phyloP scores from a whole-genome alignment of 768 basidiomycete species.

The Boletus insuetus region DNA sequence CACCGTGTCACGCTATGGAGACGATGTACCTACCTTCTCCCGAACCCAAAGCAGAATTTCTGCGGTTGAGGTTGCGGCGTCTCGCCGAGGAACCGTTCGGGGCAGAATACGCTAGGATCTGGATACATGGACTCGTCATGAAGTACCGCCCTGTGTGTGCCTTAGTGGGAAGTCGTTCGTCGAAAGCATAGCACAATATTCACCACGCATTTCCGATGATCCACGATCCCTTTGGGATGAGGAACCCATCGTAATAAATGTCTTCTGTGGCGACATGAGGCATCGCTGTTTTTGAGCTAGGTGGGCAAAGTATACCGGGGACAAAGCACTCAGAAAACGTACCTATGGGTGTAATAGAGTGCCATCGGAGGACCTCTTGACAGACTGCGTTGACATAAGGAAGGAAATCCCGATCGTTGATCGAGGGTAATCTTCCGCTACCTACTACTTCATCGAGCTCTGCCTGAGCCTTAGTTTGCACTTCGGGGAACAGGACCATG shows the following conservation, averaged over 20 bases:
- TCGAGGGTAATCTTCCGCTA: constrained; percentile 16
- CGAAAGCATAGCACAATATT: constrained; percentile 5
- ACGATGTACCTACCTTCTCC: constrained; percentile 22
- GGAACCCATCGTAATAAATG: constrained; percentile 7
- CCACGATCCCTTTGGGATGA: constrained; percentile 25
- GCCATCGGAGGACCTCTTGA: constrained; percentile 28
- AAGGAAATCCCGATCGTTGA: constrained; percentile 20
- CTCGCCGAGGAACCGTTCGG: constrained; percentile 33
- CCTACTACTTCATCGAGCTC: constrained; percentile 27
- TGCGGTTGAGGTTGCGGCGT: constrained; percentile 20
- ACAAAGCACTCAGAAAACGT: constrained; percentile 21
- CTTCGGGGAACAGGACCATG: constrained; percentile 22
- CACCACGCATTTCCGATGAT: constrained; percentile 24
- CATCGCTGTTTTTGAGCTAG: background rate
- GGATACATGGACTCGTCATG: constrained; percentile 43
- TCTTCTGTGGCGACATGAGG: constrained; percentile 22
- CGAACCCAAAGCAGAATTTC: constrained; percentile 25
- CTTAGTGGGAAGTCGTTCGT: background rate
- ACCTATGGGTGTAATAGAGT: constrained; percentile 18
- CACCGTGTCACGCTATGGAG: too few species aligned
- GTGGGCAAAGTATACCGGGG: background rate
- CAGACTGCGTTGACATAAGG: constrained; percentile 26
- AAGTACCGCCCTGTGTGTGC: constrained; percentile 45
- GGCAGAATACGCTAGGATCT: constrained; percentile 31
- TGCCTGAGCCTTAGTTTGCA: constrained; percentile 23